Evolutionary conservation across 257 asterid species (phyloP), one percentile per base, ranked within the genome.

Genomic region (Thymus mandschuricus): DNA sequence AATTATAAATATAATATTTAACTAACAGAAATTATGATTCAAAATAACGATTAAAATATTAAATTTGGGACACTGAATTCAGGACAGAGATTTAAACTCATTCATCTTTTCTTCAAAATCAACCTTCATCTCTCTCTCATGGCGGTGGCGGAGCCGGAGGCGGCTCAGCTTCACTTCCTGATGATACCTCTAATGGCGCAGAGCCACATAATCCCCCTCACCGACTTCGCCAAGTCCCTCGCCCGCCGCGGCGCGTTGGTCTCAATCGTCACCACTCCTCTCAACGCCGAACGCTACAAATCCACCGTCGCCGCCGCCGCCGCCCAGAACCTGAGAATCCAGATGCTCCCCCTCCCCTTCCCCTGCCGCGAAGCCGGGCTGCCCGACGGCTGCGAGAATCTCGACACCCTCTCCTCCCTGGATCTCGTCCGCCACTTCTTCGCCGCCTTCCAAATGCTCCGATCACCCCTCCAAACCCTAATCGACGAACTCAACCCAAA

Each of bases 191-290:
- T 89, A 7, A 72, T 89, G 89, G 71, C 91, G 33, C 91, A 83
- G 71, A 81, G 91, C 81, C 93, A 89, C 35, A 83, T 87, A 0
- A 85, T 89, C 27, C 93, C 93, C 21, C 74, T 89, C 61, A 82
- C 83, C 9, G 88, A 89, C 64, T 80, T 86, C 45, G 88, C 89
- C 3, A 81, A 79, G 45, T 8, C 73, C 9, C 81, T 89, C 5
- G 88, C 86, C 8, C 58, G 43, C n/a, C 81, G 60, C 10, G 88
- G 85, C 55, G 68, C 73, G 2, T 29, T 38, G 1, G 85, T 88
- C 58, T 81, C 88, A 10, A 73, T 86, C 3, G 62, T 89, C 72
- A 85, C 86, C 43, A 86, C 89, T 0, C 91, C 88, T 0, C 48
- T 51, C 56, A 89, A 89, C 21, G 87, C 86, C 35, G 2, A 7